phyloP scores from a whole-genome alignment of 192 early-diverging fungal species.

The Chytriomyces sp. region DNA sequence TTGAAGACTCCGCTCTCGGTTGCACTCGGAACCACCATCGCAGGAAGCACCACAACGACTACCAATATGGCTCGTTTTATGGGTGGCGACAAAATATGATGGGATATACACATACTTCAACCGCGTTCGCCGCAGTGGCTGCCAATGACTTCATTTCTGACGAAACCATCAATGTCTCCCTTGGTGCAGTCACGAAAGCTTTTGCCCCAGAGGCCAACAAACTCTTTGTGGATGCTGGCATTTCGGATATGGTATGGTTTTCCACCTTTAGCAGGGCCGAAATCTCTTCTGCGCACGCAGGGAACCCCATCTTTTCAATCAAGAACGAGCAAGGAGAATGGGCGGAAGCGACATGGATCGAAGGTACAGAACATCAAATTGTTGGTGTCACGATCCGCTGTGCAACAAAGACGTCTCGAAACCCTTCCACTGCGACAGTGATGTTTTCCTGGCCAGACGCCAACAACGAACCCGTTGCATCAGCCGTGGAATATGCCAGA shows the following conservation, averaged over 20 bases:
- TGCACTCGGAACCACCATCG: background rate
- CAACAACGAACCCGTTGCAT: constrained; percentile 8
- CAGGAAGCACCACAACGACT: constrained; percentile 26
- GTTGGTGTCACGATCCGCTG: constrained; percentile 1
- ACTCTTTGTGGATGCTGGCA: background rate
- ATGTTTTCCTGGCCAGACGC: constrained; percentile 22
- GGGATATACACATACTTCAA: background rate
- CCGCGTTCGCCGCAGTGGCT: background rate
- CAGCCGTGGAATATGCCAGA: background rate
- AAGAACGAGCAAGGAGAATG: background rate
- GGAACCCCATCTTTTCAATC: background rate
- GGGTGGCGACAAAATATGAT: constrained; percentile 6
- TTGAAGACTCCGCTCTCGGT: background rate
- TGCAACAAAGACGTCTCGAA: background rate
- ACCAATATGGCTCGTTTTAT: background rate
- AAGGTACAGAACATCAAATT: background rate
- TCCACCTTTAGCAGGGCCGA: background rate
- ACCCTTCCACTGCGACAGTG: background rate
- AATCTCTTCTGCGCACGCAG: background rate
- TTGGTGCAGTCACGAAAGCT: background rate
- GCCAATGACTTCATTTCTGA: constrained; percentile 7
- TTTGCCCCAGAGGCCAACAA: too few species aligned
- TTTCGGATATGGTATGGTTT: background rate
- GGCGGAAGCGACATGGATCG: too few species aligned
- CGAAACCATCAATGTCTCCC: background rate